Conservation (phyloP, 169 alveolate genomes). For the Babesia ovata region DNA sequence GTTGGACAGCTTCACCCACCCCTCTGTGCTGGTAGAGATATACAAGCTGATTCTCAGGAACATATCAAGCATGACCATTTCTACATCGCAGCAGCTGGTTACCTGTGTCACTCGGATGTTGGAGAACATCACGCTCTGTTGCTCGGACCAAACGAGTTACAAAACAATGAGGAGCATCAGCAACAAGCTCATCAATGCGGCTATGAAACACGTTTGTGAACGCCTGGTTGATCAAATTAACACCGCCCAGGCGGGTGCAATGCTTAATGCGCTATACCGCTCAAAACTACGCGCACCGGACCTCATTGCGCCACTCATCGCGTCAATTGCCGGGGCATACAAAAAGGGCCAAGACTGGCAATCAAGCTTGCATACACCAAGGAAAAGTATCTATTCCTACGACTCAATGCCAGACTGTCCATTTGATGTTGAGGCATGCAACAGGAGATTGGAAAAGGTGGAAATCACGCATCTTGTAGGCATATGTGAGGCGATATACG, state of each 20-base stretch:
- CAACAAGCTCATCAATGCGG: slow-evolving; percentile 11
- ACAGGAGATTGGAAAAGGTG: slow-evolving; percentile 43
- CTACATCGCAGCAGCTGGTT: slow-evolving; percentile 48
- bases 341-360: slow-evolving; percentile 21
- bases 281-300: slow-evolving; percentile 29
- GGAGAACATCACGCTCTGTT: slow-evolving; percentile 31
- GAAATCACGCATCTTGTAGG: slow-evolving; percentile 59
- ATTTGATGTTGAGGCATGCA: slow-evolving; percentile 34
- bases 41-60: slow-evolving; percentile 32
- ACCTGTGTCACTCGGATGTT: slow-evolving; percentile 47
- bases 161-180: slow-evolving; percentile 9
- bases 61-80: slow-evolving; percentile 38
- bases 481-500: slow-evolving; percentile 57
- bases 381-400: slow-evolving; percentile 30
- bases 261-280: slow-evolving; percentile 48
- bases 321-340: slow-evolving; percentile 34
- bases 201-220: slow-evolving; percentile 54
- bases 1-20: slow-evolving; percentile 38
- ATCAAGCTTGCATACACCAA: slow-evolving; percentile 15
- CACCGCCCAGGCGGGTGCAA: slow-evolving; percentile 46
- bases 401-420: slow-evolving; percentile 47
- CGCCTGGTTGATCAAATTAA: slow-evolving; percentile 32
- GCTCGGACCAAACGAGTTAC: slow-evolving; percentile 11
- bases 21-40: slow-evolving; percentile 37
- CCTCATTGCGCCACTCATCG: slow-evolving; percentile 46